phyloP scores from a whole-genome alignment of 176 grass and related monocot species.

The Juncus inflexus region DNA sequence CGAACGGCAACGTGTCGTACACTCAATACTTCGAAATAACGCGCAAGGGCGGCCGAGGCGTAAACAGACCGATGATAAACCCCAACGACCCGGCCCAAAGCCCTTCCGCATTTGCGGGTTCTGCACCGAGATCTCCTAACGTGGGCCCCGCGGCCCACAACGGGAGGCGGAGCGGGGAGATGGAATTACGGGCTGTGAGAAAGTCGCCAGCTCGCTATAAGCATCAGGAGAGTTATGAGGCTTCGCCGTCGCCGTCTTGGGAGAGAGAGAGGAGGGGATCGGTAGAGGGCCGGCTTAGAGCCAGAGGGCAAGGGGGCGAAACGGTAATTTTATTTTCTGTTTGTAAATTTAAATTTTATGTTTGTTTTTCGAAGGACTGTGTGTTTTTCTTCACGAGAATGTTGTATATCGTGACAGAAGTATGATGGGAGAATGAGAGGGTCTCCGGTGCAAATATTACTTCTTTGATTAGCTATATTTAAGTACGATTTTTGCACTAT shows the following conservation, averaged over 20 bases:
- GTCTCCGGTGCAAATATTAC: no score
- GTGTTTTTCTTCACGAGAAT: no score
- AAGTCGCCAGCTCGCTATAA: constrained; percentile 35
- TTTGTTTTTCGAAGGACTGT: background rate
- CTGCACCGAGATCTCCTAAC: constrained; percentile 36
- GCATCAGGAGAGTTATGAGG: constrained; percentile 46
- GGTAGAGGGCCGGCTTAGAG: constrained; percentile 42
- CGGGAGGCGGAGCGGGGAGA: constrained; percentile 47
- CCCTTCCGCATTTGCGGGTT: constrained; percentile 20
- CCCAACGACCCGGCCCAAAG: constrained; percentile 40
- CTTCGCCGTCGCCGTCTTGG: constrained; percentile 45
- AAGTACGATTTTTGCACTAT: no score
- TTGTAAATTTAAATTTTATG: background rate
- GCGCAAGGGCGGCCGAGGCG: constrained; percentile 58
- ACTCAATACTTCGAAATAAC: constrained; percentile 65
- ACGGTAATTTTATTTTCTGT: constrained; percentile 35
- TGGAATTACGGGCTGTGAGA: constrained; percentile 7
- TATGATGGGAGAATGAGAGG: no score
- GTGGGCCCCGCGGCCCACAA: constrained; percentile 27
- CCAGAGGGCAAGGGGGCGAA: constrained; percentile 47
- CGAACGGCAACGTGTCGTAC: constrained; percentile 46
- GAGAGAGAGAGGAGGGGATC: constrained; percentile 37
- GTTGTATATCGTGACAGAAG: no score
- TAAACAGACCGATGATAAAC: constrained; percentile 34
- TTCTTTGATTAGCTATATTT: no score